Evolutionary conservation across 441 rosid species (phyloP), one percentile per base, ranked within the genome.

Genomic region (Cnidoscolus chayamansa): DNA sequence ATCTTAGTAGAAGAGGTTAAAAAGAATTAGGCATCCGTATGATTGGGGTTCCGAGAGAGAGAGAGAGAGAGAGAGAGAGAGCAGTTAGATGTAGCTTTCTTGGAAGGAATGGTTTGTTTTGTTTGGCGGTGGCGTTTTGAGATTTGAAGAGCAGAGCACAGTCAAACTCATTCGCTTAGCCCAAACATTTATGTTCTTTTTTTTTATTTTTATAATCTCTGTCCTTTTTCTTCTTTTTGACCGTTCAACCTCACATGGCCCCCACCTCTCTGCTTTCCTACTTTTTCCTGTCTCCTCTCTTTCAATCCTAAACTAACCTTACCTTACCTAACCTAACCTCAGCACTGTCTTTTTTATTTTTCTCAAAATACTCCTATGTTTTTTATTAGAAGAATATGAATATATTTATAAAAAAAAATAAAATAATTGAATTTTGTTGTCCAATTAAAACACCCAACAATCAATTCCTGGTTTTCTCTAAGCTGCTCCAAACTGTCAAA

Each of bases 211-310:
- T 17, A 67, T 77, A 73, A 25, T 74, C 69, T 60, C 67, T 79
- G 2, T 5, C 2, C 9, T 43, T 58, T 37, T 63, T 62, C 17
- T 31, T 50, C 83, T 79, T 88, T 88, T 86, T 88, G 90, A 86
- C 92, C 88, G 72, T 83, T 86, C 89, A 86, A 82, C 80, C 67
- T 53, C 35, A 12, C 10, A 16, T 35, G 81, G 25, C 64, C 82
- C 83, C 83, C 76, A 63, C 68, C 50, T 35, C 32, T 31, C 56
- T 32, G 0, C 68, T 57, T 73, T 77, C 76, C 59, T 58, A 75
- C 31, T 49, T 67, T 79, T 47, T 19, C 64, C 50, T 74, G 65
- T 75, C 68, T 72, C 73, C 76, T 73, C 65, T 72, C 73, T 78
- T 54, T 31, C 50, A 31, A 57, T 55, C 35, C 35, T n/a, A 63